Conservation (phyloP, 2,329 filamentous ascomycete species). For the Fusarium papillatum region DNA sequence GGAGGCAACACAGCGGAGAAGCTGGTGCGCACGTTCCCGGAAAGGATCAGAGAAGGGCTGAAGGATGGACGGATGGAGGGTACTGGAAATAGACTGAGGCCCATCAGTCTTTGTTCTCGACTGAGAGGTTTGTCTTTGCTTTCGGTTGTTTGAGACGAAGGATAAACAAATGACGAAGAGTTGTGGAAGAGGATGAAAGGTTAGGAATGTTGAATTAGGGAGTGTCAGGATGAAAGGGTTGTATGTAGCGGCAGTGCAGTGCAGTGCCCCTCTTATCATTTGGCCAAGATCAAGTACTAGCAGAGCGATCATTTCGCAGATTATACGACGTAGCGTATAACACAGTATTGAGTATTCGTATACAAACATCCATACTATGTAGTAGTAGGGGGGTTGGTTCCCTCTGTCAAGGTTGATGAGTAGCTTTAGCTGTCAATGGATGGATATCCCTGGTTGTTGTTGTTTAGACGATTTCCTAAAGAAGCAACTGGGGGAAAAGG, state of each 20-base stretch:
- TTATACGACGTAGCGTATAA: neutral
- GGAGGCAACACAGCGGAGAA: constrained; percentile 12
- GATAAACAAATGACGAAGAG: constrained; percentile 1
- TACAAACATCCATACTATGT: neutral
- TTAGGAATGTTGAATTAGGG: constrained; percentile 9
- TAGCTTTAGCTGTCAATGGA: neutral
- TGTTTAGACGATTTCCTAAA: constrained; percentile 22
- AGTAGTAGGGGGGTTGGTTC: neutral
- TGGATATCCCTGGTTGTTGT: constrained; percentile 10
- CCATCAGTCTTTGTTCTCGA: neutral
- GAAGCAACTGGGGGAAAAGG: constrained; percentile 8
- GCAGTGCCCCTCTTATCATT: neutral
- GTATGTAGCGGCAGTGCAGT: neutral
- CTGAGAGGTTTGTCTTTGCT: constrained; percentile 4
- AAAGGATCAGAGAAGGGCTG: constrained; percentile 7
- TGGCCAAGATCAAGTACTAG: neutral
- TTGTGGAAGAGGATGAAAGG: neutral
- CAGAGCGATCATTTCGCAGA: constrained; percentile 2
- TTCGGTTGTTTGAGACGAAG: constrained; percentile 13
- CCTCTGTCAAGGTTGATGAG: constrained; percentile 2
- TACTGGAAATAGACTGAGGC: constrained; percentile 3
- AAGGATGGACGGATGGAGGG: neutral
- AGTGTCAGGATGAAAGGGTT: neutral
- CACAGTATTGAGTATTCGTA: neutral
- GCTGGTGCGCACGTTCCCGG: constrained; percentile 11